Conservation (phyloP, 2,329 filamentous ascomycete species). For the Neurospora sp. region DNA sequence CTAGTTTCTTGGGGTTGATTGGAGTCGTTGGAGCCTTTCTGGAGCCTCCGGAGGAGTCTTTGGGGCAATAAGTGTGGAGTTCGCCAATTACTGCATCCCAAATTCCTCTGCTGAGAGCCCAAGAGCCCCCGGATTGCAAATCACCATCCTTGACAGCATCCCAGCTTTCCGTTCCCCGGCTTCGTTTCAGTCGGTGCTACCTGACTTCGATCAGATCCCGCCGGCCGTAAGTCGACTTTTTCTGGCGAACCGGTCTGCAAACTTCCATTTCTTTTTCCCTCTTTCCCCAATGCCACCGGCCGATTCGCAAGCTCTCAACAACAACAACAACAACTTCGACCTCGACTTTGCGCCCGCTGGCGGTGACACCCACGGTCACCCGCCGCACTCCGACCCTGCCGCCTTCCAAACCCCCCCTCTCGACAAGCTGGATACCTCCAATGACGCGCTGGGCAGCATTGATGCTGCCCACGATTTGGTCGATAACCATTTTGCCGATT, state of each 20-base stretch:
- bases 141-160: not conserved
- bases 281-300: slow-evolving; percentile 30
- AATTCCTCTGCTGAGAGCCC: not conserved
- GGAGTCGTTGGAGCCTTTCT: not conserved
- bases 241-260: slow-evolving; percentile 19
- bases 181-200: not conserved
- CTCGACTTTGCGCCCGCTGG: slow-evolving; percentile 24
- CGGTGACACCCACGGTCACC: slow-evolving; percentile 22
- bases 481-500: slow-evolving; percentile 43
- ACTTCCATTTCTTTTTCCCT: slow-evolving; percentile 4
- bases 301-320: slow-evolving; percentile 21
- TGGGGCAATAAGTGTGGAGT: not conserved
- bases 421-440: slow-evolving; percentile 24
- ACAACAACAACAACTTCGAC: slow-evolving; percentile 25
- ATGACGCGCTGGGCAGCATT: slow-evolving; percentile 24
- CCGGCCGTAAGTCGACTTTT: slow-evolving; percentile 15
- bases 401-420: slow-evolving; percentile 25
- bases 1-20: not conserved
- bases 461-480: slow-evolving; percentile 27
- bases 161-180: not conserved
- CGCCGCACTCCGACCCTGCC: slow-evolving; percentile 22
- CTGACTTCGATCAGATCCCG: slow-evolving; percentile 6
- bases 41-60: not conserved
- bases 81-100: not conserved
- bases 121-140: not conserved